Evolutionary conservation across 306 rosid species (phyloP), one percentile per base, ranked within the genome.

Genomic region (Fragaria nilgerrensis): DNA sequence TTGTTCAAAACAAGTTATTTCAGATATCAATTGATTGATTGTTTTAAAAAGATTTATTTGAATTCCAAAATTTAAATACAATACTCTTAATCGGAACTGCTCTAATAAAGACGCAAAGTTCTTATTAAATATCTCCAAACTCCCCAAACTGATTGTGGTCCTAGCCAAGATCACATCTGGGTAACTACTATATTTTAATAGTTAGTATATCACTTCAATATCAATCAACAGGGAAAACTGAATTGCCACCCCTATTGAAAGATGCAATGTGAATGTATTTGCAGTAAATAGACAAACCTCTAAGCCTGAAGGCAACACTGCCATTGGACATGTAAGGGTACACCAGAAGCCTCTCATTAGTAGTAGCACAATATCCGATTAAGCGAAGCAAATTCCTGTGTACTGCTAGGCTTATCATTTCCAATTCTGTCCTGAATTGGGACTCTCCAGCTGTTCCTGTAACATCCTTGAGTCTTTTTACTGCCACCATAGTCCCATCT

Each of bases 361-460:
- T 72, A 73, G 97, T 83, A 73, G 96, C 96, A 56, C 98, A 95
- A 72, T 84, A 95, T 75, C 98, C 98, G 73, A 90, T 88, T 62
- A 95, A 77, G 64, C 92, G 89, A 68, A 95, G 96, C 83, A 95
- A 85, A 83, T 95, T 88, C 71, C 98, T 86, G 75, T 95, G 98
- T 50, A 95, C 96, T 25, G 98, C 98, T 70, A 95, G 88, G 86
- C 98, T 92, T 83, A 95, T 95, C 98, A 95, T 95, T 87, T 95
- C 98, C 81, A 92, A 78, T 80, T 95, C 98, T 3, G 98, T 95
- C 81, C 86, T 88, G 74, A 92, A 95, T 86, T 95, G 98, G 0
- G 92, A 90, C 67, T 95, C 98, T 0, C 98, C 98, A 11, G 97
- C 90, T 27, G 92, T 88, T 75, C 97, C 98, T 10, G 87, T 86